These are phyloP conservation scores for Chlorella sp. DNA, from an alignment of 139 green algal genomes.

Conservation along the genomic window DNA sequence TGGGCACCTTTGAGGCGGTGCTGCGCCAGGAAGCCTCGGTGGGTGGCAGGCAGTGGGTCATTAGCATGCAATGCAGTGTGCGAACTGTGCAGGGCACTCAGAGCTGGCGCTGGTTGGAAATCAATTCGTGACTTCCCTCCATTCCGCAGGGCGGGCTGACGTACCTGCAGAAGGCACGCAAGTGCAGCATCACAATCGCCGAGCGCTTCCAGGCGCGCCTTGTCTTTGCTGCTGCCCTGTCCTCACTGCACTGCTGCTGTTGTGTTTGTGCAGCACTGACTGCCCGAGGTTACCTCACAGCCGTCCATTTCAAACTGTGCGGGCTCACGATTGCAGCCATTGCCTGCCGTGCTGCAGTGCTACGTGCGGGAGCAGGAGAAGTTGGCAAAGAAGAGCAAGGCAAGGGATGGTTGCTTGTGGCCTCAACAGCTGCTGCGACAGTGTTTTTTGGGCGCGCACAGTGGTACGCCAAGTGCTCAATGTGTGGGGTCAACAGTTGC, in stretches of 20 bases:
- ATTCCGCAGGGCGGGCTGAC: background rate
- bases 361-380: conserved; percentile 28
- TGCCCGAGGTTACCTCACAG: background rate
- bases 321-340: background rate
- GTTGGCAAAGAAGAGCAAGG: conserved; percentile 10
- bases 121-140: background rate
- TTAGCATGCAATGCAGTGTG: too few relatives aligned
- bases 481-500: too few relatives aligned
- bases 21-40: conserved; percentile 22
- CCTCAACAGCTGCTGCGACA: too few relatives aligned
- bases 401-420: too few relatives aligned
- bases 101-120: too few relatives aligned
- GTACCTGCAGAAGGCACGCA: conserved; percentile 9
- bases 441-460: too few relatives aligned
- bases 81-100: too few relatives aligned
- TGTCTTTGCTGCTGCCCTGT: too few relatives aligned
- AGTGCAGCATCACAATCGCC: background rate
- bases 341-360: background rate
- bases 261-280: background rate
- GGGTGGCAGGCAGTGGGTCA: background rate
- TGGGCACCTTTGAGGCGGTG: conserved; percentile 5
- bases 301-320: too few relatives aligned
- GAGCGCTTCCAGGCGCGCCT: conserved; percentile 8
- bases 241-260: background rate
- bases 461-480: too few relatives aligned